Conservation (phyloP, 1,139 yeast species). For the Hemisphaericaspora subhashii region DNA sequence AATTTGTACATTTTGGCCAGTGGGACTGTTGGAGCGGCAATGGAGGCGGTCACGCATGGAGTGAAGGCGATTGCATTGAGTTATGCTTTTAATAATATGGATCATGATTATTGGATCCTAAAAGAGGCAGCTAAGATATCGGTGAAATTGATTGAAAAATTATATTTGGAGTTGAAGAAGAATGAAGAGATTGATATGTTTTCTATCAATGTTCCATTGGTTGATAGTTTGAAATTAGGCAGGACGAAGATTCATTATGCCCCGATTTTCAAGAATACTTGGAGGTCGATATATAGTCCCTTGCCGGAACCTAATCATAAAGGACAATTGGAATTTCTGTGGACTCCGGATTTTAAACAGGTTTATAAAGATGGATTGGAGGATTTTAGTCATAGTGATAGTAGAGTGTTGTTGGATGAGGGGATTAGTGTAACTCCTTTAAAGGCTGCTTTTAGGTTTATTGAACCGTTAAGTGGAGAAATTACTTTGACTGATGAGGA, state of each 20-base stretch:
- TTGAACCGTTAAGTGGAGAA: conserved; percentile 58
- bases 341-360: conserved; percentile 81
- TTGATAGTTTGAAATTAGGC: conserved; percentile 45
- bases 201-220: conserved; percentile 81
- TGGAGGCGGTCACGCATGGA: conserved; percentile 88
- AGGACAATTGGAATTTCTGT: conserved; percentile 49
- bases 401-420: conserved; percentile 50
- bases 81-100: conserved; percentile 65
- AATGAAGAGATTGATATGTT: conserved; percentile 59
- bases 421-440: conserved; percentile 80
- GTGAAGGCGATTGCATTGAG: conserved; percentile 76
- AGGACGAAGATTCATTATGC: conserved; percentile 67
- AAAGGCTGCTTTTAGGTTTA: conserved; percentile 67
- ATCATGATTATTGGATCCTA: conserved; percentile 55
- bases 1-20: conserved; percentile 88
- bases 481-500: conserved; percentile 34
- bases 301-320: conserved; percentile 19
- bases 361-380: conserved; percentile 62
- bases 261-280: conserved; percentile 73
- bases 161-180: conserved; percentile 57
- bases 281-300: conserved; percentile 61
- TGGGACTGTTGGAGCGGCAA: conserved; percentile 97
- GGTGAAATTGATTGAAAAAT: conserved; percentile 58
- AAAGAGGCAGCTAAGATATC: conserved; percentile 68
- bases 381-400: conserved; percentile 56